These are phyloP conservation scores for Spathaspora boniae DNA, from an alignment of 805 yeast species.

Conservation along the genomic window DNA sequence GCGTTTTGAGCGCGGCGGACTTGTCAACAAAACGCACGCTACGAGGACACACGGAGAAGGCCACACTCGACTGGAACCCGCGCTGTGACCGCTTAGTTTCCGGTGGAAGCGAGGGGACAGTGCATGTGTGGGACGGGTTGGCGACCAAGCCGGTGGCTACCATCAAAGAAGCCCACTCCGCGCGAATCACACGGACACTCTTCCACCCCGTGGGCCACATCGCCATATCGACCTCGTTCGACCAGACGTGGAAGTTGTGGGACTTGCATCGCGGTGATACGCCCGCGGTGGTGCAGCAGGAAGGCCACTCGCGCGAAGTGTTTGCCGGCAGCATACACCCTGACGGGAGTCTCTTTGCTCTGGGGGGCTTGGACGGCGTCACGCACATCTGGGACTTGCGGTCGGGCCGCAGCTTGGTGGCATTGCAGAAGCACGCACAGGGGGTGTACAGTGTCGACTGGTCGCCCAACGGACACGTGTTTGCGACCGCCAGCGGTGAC, in stretches of 20 bases:
- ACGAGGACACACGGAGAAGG: constrained; percentile 57
- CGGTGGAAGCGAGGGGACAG: constrained; percentile 39
- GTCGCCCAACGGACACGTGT: constrained; percentile 68
- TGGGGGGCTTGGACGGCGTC: constrained; percentile 76
- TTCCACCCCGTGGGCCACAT: constrained; percentile 62
- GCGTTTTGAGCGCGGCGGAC: constrained; percentile 41
- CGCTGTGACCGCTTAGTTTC: constrained; percentile 19
- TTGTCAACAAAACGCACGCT: too few relatives aligned
- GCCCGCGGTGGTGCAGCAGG: constrained; percentile 56
- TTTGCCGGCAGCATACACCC: constrained; percentile 59
- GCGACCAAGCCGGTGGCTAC: constrained; percentile 16
- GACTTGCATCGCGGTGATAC: constrained; percentile 51
- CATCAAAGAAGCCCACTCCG: constrained; percentile 30
- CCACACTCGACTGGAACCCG: constrained; percentile 62
- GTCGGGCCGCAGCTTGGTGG: constrained; percentile 61
- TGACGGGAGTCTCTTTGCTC: constrained; percentile 73
- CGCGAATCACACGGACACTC: constrained; percentile 56
- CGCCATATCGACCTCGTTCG: constrained; percentile 73
- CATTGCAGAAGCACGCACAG: constrained; percentile 63
- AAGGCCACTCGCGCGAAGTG: constrained; percentile 80
- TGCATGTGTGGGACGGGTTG: constrained; percentile 27
- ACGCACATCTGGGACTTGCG: constrained; percentile 84
- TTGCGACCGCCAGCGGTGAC: constrained; percentile 86
- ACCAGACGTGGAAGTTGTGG: constrained; percentile 88
- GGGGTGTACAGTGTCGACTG: constrained; percentile 72